Conservation (phyloP, 768 basidiomycete genomes). For the Albatrellus ellisii region DNA sequence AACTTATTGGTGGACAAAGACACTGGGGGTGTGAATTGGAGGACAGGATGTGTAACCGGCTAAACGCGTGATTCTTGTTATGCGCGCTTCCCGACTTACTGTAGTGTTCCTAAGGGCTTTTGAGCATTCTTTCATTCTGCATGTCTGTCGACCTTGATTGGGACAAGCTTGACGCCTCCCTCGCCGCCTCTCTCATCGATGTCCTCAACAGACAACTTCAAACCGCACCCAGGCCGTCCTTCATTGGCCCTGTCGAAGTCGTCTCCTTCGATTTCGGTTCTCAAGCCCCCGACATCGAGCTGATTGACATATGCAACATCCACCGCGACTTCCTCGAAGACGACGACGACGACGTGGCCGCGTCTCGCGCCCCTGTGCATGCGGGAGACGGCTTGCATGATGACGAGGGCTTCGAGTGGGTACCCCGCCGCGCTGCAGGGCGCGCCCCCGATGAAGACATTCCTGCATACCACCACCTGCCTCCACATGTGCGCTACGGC, state of each 20-base stretch:
- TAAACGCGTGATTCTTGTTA: no score
- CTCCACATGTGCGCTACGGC: slow-evolving; percentile 60
- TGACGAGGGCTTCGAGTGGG: slow-evolving; percentile 78
- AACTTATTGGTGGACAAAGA: no score
- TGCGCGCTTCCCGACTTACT: no score
- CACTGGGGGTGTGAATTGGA: no score
- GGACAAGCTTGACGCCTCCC: slow-evolving; percentile 62
- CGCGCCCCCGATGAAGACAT: slow-evolving; percentile 33
- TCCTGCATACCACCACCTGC: slow-evolving; percentile 55
- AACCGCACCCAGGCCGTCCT: slow-evolving; percentile 68
- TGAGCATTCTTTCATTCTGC: no score
- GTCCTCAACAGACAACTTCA: slow-evolving; percentile 71
- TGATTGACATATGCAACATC: slow-evolving; percentile 87
- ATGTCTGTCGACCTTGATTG: slow-evolving; percentile 98
- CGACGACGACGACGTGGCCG: slow-evolving; percentile 35
- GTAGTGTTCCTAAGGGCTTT: no score
- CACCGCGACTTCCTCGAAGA: slow-evolving; percentile 90
- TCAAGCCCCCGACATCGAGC: slow-evolving; percentile 69
- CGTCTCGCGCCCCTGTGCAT: slow-evolving; percentile 11
- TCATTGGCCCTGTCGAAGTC: slow-evolving; percentile 86
- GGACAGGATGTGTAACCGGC: no score
- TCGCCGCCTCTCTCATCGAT: slow-evolving; percentile 56
- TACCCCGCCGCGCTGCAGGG: slow-evolving; percentile 48
- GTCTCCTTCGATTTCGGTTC: slow-evolving; percentile 83
- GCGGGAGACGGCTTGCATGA: slow-evolving; percentile 21